Percentiles rank a stretch among this genome's conserved stretches.
phyloP scores from a whole-genome alignment of 2,329 filamentous ascomycete genomes.

The Alternaria viburni region DNA sequence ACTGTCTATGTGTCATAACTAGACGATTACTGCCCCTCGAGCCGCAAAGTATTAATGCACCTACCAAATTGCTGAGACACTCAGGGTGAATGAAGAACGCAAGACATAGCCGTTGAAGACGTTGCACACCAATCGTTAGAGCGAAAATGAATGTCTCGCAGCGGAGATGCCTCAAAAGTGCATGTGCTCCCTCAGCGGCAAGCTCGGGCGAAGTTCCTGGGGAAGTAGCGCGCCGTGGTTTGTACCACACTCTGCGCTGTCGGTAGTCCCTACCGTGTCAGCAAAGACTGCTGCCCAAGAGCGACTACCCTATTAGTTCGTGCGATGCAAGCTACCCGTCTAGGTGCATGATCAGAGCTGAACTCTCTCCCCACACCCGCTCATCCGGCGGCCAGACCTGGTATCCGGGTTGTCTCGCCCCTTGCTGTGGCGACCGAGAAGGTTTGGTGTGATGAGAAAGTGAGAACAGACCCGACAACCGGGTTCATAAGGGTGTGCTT shows the following conservation, averaged over 20 bases:
- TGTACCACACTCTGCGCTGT: slow-evolving; percentile 16
- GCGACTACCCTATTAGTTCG: slow-evolving; percentile 18
- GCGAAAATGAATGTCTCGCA: slow-evolving; percentile 19
- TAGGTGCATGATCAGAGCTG: slow-evolving; percentile 35
- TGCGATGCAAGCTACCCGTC: slow-evolving; percentile 37
- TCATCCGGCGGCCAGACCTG: slow-evolving; percentile 35
- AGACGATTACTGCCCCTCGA: not conserved
- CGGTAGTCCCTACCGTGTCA: slow-evolving; percentile 5
- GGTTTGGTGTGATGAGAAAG: slow-evolving; percentile 27
- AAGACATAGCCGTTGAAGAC: slow-evolving; percentile 33
- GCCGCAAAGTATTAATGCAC: not conserved
- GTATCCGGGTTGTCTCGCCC: slow-evolving; percentile 33
- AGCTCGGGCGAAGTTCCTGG: slow-evolving; percentile 1
- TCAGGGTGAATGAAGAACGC: slow-evolving; percentile 21
- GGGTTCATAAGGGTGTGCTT: slow-evolving; percentile 29
- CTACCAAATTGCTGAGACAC: slow-evolving; percentile 17
- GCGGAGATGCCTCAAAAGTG: slow-evolving; percentile 13
- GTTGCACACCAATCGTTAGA: slow-evolving; percentile 40
- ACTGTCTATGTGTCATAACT: accelerated
- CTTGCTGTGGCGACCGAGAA: slow-evolving; percentile 35
- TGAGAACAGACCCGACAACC: slow-evolving; percentile 38
- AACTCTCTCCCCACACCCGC: slow-evolving; percentile 34
- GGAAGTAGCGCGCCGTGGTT: slow-evolving; percentile 3
- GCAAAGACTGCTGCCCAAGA: not conserved
- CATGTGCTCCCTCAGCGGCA: slow-evolving; percentile 6